phyloP scores from a whole-genome alignment of 2,329 filamentous ascomycete species.

The Cordyceps militaris region DNA sequence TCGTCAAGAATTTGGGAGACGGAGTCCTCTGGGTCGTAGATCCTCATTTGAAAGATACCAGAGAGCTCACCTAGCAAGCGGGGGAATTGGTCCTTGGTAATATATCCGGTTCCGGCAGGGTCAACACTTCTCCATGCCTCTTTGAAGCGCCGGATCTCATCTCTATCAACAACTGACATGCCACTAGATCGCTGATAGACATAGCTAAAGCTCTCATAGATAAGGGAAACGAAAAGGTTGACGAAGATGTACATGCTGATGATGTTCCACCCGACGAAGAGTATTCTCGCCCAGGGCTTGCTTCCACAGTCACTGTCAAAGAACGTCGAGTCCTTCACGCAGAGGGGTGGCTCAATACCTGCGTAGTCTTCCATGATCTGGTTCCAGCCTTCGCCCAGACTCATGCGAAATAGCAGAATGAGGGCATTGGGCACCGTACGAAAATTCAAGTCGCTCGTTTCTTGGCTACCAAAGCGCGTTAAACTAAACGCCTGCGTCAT shows the following conservation, averaged over 20 bases:
- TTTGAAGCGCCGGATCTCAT: conserved; percentile 95
- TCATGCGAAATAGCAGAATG: conserved; percentile 88
- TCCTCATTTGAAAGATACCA: conserved; percentile 93
- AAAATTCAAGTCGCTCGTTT: conserved; percentile 79
- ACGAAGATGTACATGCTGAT: conserved; percentile 99
- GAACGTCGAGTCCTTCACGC: conserved; percentile 64
- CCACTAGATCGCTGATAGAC: conserved; percentile 95
- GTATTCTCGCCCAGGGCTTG: conserved; percentile 72
- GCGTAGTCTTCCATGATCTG: conserved; percentile 94
- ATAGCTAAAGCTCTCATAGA: conserved; percentile 99
- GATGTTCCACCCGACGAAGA: conserved; percentile 98
- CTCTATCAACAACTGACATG: conserved; percentile 81
- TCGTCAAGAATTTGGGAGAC: conserved; percentile 83
- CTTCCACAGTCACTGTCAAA: conserved; percentile 91
- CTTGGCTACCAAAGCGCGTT: conserved; percentile 72
- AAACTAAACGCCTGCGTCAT: conserved; percentile 93
- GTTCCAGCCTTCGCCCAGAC: conserved; percentile 95
- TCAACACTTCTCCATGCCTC: conserved; percentile 97
- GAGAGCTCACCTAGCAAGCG: conserved; percentile 85
- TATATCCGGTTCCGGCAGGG: conserved; percentile 83
- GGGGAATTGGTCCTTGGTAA: conserved; percentile 83
- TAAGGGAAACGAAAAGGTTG: conserved; percentile 94
- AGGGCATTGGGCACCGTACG: conserved; percentile 89
- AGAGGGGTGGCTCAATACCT: conserved; percentile 69
- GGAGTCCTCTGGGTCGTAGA: conserved; percentile 87